Evolutionary conservation across 1,284 basidiomycete species (phyloP).

Genomic region (Boletus semigastroideus): DNA sequence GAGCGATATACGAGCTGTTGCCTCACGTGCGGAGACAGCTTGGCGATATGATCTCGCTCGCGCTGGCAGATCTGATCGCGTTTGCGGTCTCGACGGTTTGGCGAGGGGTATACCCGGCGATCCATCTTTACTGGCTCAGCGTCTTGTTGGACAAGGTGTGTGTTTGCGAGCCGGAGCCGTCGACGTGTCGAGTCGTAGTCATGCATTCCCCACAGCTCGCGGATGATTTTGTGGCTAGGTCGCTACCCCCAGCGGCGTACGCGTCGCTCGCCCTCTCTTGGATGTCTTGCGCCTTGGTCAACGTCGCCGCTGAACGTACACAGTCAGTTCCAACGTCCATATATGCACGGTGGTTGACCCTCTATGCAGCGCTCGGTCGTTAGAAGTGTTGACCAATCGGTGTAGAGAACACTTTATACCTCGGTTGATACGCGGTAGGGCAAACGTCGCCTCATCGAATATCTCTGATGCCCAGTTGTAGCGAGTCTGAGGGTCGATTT

Average conservation of each 20-base stretch:
- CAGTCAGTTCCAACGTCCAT: conserved; percentile 13
- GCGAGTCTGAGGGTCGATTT: conserved; percentile 27
- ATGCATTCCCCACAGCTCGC: conserved; percentile 16
- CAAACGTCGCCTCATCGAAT: neutral
- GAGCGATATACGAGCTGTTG: neutral
- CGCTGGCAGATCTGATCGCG: conserved; percentile 25
- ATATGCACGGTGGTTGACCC: conserved; percentile 15
- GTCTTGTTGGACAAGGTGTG: conserved; percentile 22
- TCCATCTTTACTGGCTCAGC: conserved; percentile 25
- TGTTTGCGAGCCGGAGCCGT: too few relatives aligned
- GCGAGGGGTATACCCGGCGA: conserved; percentile 30
- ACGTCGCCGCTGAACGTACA: conserved; percentile 8
- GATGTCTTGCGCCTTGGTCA: conserved; percentile 18
- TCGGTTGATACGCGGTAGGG: conserved; percentile 35
- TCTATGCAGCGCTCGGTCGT: conserved; percentile 25
- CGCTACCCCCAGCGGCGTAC: neutral
- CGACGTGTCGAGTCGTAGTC: too few relatives aligned
- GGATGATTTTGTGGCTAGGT: neutral
- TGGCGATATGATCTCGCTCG: conserved; percentile 32
- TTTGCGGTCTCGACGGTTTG: conserved; percentile 31
- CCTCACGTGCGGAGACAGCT: conserved; percentile 20
- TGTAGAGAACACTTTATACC: conserved; percentile 40
- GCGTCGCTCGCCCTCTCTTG: conserved; percentile 16
- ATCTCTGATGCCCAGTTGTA: conserved; percentile 4
- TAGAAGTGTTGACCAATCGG: conserved; percentile 22